Base-by-base conservation (phyloP, 1,284 basidiomycete species). In the Apiotrichum veenhuisii region DNA sequence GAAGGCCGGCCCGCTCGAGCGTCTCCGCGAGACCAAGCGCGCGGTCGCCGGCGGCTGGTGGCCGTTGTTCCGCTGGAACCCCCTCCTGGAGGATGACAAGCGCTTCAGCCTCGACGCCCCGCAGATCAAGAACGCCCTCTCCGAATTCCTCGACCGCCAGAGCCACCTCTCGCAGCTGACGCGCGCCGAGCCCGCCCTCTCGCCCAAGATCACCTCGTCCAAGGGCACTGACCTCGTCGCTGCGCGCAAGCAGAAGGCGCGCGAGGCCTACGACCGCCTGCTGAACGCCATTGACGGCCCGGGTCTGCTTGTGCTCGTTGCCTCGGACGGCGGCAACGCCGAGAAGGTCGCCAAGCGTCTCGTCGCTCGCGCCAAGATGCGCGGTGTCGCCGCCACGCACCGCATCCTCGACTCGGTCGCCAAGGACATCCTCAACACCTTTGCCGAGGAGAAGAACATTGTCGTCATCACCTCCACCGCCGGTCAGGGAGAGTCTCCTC, bases 61-160 rank as follows among this genome's bases (percentile, higher is more conserved):
- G 95, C 95, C 96, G 1, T 81, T 98, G 49, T 99, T 97, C 82
- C 85, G 96, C 59, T 99, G 95, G 95, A 87, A 98, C 77, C 95
- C 95, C 0, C 82, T 83, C 63, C 87, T 88, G 69, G 89, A 91
- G 69, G 82, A 86, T 69, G 89, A 93, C 66, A 88, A 91, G 45
- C 76, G 77, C 37, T 98, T 98, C 81, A 83, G 83, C 12, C 86
- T 99, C 57, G 96, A 98, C 77, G 93, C 91, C 3, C 91, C 95
- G 62, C 83, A 87, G 34, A 84, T 99, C 77, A 98, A 97, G 81
- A 88, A 91, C 66, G 94, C 96, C 66, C 81, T 98, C n/a, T 85
- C 88, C 74, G 83, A 87, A 64, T 99, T 98, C 85, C 86, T 99
- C 59, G 94, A 98, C 75, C 84, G 94, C 42, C 89, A 97, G 76